These are phyloP conservation scores for Basidiobolus meristosporus DNA, from an alignment of 371 early-diverging fungal species.

Conservation along the genomic window DNA sequence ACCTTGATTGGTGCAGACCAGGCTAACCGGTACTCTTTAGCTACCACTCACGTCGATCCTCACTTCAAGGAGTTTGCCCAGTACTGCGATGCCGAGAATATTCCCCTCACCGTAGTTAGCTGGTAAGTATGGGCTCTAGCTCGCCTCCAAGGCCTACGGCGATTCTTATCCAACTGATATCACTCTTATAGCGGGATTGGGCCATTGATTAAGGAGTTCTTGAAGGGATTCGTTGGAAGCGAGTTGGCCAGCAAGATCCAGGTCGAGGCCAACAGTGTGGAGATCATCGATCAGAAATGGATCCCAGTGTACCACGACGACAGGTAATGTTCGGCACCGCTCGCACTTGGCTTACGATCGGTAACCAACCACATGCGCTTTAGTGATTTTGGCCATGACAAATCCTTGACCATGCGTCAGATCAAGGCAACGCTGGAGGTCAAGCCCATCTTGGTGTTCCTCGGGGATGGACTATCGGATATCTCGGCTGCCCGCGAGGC, in stretches of 20 bases:
- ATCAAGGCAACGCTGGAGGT: slow-evolving; percentile 1
- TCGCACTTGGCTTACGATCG: too few relatives aligned
- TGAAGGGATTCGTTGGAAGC: slow-evolving; percentile 10
- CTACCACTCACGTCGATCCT: slow-evolving; percentile 15
- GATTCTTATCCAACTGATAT: not conserved
- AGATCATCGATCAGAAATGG: slow-evolving; percentile 17
- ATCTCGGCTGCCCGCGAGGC: slow-evolving; percentile 34
- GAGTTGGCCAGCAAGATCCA: slow-evolving; percentile 6
- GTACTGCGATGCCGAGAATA: slow-evolving; percentile 6
- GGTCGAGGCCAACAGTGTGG: slow-evolving; percentile 17
- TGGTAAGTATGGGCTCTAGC: slow-evolving; percentile 5
- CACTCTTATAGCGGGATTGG: slow-evolving; percentile 11
- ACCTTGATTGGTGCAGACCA: not conserved
- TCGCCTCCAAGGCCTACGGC: not conserved
- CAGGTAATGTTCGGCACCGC: not conserved
- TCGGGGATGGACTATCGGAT: slow-evolving; percentile 41
- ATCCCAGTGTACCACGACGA: slow-evolving; percentile 21
- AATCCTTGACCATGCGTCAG: slow-evolving; percentile 1
- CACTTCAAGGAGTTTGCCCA: slow-evolving; percentile 12
- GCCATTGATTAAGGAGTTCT: slow-evolving; percentile 14
- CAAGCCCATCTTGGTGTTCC: slow-evolving; percentile 9
- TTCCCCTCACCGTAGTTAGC: slow-evolving; percentile 22
- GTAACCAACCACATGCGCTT: not conserved
- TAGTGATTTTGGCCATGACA: slow-evolving; percentile 4
- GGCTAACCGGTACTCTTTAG: not conserved